Evolutionary conservation across 108 stramenopile species (phyloP).

Genomic region (Chaetoceros muelleri): DNA sequence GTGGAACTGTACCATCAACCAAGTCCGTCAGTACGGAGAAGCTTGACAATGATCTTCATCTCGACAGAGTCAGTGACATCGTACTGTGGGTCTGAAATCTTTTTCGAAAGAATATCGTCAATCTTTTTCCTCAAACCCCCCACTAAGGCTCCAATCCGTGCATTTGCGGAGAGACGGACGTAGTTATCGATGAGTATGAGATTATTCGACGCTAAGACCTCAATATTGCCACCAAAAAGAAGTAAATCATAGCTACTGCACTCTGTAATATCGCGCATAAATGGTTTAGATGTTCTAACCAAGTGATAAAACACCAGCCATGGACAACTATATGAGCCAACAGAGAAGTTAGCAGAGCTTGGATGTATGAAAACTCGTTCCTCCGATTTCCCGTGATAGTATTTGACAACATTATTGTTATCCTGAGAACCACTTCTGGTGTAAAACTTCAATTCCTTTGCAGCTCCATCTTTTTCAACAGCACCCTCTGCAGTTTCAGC

Average conservation of each 20-base stretch:
- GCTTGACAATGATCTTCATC: slow-evolving; percentile 50
- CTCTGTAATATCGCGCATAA: slow-evolving; percentile 84
- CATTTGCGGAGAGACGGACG: slow-evolving; percentile 72
- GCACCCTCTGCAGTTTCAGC: slow-evolving; percentile 76
- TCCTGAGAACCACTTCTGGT: slow-evolving; percentile 10
- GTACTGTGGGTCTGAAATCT: slow-evolving; percentile 47
- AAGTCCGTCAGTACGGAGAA: slow-evolving; percentile 37
- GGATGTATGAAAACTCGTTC: slow-evolving; percentile 91
- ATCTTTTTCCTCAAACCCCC: slow-evolving; percentile 65
- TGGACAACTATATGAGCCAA: slow-evolving; percentile 78
- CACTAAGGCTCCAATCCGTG: slow-evolving; percentile 83
- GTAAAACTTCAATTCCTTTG: slow-evolving; percentile 67
- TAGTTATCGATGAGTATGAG: slow-evolving; percentile 69
- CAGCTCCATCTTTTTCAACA: slow-evolving; percentile 51
- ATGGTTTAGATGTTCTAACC: slow-evolving; percentile 83
- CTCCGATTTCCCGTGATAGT: slow-evolving; percentile 28
- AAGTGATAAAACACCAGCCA: slow-evolving; percentile 88
- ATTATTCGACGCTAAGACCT: slow-evolving; percentile 73
- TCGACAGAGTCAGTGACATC: slow-evolving; percentile 45
- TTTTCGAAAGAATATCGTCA: slow-evolving; percentile 55
- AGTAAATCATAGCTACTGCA: slow-evolving; percentile 82
- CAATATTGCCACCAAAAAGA: slow-evolving; percentile 85
- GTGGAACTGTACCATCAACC: slow-evolving; percentile 3
- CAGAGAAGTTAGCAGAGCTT: slow-evolving; percentile 63
- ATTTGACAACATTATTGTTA: background rate